Base-by-base conservation (phyloP, 2,329 filamentous ascomycete genomes). In the Calonectria pseudoturangicola region DNA sequence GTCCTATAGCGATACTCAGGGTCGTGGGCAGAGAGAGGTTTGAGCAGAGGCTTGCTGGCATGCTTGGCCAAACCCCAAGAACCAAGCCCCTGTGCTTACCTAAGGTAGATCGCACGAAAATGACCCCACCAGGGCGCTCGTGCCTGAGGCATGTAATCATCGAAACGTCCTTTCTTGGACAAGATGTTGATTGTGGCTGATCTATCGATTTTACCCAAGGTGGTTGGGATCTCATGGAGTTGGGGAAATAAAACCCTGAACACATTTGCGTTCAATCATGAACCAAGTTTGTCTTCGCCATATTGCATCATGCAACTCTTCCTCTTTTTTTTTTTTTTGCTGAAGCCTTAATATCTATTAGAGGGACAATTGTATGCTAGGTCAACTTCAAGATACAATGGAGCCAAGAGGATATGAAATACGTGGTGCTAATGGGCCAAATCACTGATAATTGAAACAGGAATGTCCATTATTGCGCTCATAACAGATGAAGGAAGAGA, bases 71-170 rank as follows among this genome's bases (percentile, higher is more conserved):
- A 71, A 30, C 43, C 45, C 58, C 56, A 69, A 77, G 58, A 70
- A 75, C 54, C 73, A 72, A 79, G 76, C 79, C 79, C 79, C 79
- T 80, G 74, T 73, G 77, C 70, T 80, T 80, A 80, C 77, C 67
- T 80, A 80, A 80, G 73, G 64, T 39, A 36, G 54, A 54, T 45
- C 48, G 43, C 51, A 71, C 68, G 58, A 25, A 54, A 30, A 25
- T 30, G 41, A 54, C 73, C 72, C 70, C 75, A 69, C 74, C 68
- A 69, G 72, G 72, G 25, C 13, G 30, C 58, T 66, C 36, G 58
- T 77, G 78, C 78, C 78, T 79, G 73, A 79, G 78, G 78, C 75
- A 70, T 30, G 28, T 10, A 39, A 25, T 50, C 45, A 8, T 47
- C 54, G 50, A 58, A 15, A 27, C 13, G 30, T 41, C 69, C 33